These are phyloP conservation scores for Pilatotrama ljubarskyi DNA, from an alignment of 768 basidiomycete genomes.

Conservation along the genomic window DNA sequence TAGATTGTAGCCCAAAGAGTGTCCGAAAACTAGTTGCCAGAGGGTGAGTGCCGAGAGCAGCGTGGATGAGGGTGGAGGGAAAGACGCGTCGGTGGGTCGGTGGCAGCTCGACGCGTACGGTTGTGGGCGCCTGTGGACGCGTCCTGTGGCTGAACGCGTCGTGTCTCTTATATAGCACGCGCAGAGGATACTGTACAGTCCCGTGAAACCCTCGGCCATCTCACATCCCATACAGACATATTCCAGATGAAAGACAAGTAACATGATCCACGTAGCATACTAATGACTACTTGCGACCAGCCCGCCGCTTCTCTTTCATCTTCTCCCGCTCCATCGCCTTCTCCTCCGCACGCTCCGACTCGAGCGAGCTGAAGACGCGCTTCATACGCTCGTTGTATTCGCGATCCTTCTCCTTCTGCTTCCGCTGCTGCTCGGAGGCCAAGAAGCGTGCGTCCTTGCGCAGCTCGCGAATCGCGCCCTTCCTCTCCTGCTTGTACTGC, in stretches of 20 bases:
- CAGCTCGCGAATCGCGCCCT: constrained; percentile 94
- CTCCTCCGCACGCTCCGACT: constrained; percentile 91
- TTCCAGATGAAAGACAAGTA: not conserved
- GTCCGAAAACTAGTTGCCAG: no score
- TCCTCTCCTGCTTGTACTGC: constrained; percentile 92
- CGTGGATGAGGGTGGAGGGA: not conserved
- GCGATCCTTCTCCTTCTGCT: constrained; percentile 82
- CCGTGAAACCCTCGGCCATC: not conserved
- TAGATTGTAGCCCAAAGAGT: no score
- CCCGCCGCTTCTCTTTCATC: constrained; percentile 68
- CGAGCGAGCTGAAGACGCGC: constrained; percentile 72
- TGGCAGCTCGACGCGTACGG: constrained; percentile 9
- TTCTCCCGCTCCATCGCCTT: constrained; percentile 90
- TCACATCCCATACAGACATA: not conserved
- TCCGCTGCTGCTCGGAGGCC: constrained; percentile 82
- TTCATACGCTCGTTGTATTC: constrained; percentile 83
- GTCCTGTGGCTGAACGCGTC: not conserved
- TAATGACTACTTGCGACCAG: constrained; percentile 62
- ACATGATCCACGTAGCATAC: no score
- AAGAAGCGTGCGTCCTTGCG: constrained; percentile 95
- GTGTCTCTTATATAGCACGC: no score
- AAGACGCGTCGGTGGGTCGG: constrained; percentile 16
- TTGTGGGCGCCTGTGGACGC: not conserved
- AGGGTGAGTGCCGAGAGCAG: not conserved
- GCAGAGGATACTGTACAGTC: no score